Evolutionary conservation across 306 rosid species (phyloP), one percentile per base, ranked within the genome.

Genomic region (Cajanus cajan): DNA sequence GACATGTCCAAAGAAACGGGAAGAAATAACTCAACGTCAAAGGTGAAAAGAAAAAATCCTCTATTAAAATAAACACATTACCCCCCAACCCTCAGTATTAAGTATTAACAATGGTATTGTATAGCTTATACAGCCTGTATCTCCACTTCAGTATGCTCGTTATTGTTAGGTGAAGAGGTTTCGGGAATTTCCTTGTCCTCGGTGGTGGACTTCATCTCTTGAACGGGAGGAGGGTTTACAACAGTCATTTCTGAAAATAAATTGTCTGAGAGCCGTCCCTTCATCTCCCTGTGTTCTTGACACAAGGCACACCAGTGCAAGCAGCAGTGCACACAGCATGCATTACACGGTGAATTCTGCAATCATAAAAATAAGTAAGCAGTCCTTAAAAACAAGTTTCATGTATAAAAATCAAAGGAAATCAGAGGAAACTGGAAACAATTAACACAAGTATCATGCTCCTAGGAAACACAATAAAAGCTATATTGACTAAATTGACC

Each of bases 271-370:
- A 96, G 97, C 50, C 97, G 85, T 40, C 90, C 90, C 82, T 89
- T 90, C 94, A 89, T 91, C 94, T 96, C 99, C 82, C 97, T 79
- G 85, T 96, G 99, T 89, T 96, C 98, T 79, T 93, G 97, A 82
- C 99, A 96, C 80, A 96, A 58, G 85, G 98, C 99, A 19, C 99
- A 93, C 97, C 97, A 90, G 86, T 95, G 98, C 78, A 88, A 78
- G 86, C 97, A 96, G 87, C 99, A 96, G 77, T 96, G 96, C 28
- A 91, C 96, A 89, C 91, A 74, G 88, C 99, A 96, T 40, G 98
- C 96, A 65, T 91, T 94, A 40, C 98, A 90, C 0, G 96, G 99
- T 4, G 93, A 86, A 84, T 95, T 87, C 97, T 96, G 84, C 91
- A 82, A 25, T 44, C 73, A 87, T 21, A 55, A 59, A 24, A 63